Percentiles rank a stretch among this genome's conserved stretches.
These are phyloP conservation scores for Dryas drummondii DNA, from an alignment of 306 rosid species.

Conservation along the genomic window DNA sequence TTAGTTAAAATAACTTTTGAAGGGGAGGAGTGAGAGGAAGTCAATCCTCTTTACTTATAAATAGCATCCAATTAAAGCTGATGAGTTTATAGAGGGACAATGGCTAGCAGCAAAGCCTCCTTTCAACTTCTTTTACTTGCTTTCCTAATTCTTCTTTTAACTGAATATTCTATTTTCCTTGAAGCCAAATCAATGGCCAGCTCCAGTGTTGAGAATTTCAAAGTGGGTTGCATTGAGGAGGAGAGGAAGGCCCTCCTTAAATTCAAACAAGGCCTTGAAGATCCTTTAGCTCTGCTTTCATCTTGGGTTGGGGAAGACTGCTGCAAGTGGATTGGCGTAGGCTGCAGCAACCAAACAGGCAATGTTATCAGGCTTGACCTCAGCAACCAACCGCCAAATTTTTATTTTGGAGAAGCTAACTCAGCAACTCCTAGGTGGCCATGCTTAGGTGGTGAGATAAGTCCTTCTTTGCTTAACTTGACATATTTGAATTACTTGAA, in stretches of 20 bases:
- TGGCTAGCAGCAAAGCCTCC: no score
- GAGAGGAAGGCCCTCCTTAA: slow-evolving; percentile 13
- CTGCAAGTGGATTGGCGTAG: slow-evolving; percentile 16
- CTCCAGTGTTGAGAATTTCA: neutral
- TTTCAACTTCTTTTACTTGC: no score
- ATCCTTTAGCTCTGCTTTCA: slow-evolving; percentile 1
- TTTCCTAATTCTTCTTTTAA: no score
- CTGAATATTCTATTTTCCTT: no score
- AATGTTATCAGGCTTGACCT: slow-evolving; percentile 15
- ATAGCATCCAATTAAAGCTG: neutral
- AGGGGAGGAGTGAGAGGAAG: no score
- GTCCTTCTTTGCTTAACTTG: neutral
- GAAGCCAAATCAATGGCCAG: no score
- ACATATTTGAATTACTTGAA: slow-evolving; percentile 3
- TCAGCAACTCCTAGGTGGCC: no score
- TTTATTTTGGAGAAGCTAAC: no score
- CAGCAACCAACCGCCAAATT: no score
- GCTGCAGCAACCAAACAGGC: slow-evolving; percentile 6
- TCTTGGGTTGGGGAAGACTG: slow-evolving; percentile 19
- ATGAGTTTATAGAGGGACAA: no score
- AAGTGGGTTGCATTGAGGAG: neutral
- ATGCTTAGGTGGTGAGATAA: slow-evolving; percentile 1
- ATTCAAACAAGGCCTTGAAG: slow-evolving; percentile 9
- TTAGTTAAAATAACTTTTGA: no score
- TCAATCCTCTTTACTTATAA: no score